These are phyloP conservation scores for Isoetes taiwanensis DNA, from an alignment of 75 land plant species.

Conservation along the genomic window DNA sequence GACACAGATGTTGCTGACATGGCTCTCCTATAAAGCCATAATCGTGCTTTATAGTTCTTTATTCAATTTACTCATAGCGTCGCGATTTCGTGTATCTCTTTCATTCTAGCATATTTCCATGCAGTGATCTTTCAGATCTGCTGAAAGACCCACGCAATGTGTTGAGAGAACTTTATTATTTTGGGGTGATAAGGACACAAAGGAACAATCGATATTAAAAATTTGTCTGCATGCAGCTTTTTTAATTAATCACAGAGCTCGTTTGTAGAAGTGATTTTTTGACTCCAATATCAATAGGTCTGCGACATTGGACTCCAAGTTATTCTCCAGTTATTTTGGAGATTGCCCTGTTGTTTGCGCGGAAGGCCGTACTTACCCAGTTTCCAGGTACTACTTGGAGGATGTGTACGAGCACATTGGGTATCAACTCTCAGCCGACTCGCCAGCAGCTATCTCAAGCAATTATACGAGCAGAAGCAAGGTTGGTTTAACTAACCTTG, in stretches of 20 bases:
- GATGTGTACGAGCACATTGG: slow-evolving; percentile 62
- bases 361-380: slow-evolving; percentile 80
- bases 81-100: too few relatives aligned
- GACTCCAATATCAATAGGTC: slow-evolving; percentile 60
- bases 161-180: too few relatives aligned
- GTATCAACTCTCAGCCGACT: slow-evolving; percentile 68
- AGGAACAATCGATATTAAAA: too few relatives aligned
- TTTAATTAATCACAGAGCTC: too few relatives aligned
- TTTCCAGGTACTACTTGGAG: slow-evolving; percentile 58
- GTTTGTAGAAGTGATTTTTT: background rate
- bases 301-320: slow-evolving; percentile 72
- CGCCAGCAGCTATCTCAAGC: slow-evolving; percentile 39
- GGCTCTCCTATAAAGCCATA: too few relatives aligned
- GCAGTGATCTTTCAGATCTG: too few relatives aligned
- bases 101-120: too few relatives aligned
- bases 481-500: background rate
- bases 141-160: too few relatives aligned
- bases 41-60: too few relatives aligned
- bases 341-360: slow-evolving; percentile 68
- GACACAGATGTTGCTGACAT: too few relatives aligned
- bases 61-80: too few relatives aligned
- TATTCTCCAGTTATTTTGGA: slow-evolving; percentile 70
- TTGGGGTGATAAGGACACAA: too few relatives aligned
- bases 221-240: background rate
- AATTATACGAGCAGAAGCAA: slow-evolving; percentile 10